A percentile compares a stretch with the other conserved stretches of the same genome.
Evolutionary conservation across 1,284 basidiomycete species (phyloP).

Genomic region (Earliella scabrosa): DNA sequence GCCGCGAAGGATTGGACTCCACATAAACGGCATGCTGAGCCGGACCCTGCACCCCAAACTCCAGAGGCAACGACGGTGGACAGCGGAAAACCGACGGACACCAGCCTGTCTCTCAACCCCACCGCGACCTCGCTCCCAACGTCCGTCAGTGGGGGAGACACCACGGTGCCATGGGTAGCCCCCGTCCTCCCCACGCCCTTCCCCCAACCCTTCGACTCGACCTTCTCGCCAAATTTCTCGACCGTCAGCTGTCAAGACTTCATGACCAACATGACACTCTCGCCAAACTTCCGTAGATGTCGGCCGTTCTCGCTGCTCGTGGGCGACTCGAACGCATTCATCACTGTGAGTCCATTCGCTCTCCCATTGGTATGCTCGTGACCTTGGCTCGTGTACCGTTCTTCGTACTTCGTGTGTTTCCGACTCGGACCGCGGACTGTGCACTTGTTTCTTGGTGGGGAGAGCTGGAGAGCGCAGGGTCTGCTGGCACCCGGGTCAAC

Average conservation of each 20-base stretch:
- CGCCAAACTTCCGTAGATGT: conserved; percentile 64
- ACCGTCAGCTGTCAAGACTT: conserved; percentile 66
- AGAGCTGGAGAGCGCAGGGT: not conserved
- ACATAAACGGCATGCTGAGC: conserved; percentile 44
- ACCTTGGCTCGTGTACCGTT: conserved; percentile 6
- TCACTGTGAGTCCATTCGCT: conserved; percentile 46
- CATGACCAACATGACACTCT: conserved; percentile 73
- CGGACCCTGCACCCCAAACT: conserved; percentile 22
- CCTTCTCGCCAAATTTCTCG: conserved; percentile 66
- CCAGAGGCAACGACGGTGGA: conserved; percentile 11
- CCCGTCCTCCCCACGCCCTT: conserved; percentile 70
- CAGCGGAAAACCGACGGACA: conserved; percentile 16
- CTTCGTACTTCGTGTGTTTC: not conserved
- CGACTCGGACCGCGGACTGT: not conserved
- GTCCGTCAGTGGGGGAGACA: conserved; percentile 6
- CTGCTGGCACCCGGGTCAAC: not conserved
- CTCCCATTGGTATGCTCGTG: conserved; percentile 6
- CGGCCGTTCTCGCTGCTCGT: conserved; percentile 77
- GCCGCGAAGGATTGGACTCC: conserved; percentile 38
- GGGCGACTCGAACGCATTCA: conserved; percentile 60
- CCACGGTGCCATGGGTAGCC: conserved; percentile 36
- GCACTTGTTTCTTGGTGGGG: conserved; percentile 7
- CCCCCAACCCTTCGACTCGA: conserved; percentile 75
- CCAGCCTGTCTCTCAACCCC: conserved; percentile 12
- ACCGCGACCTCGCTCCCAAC: conserved; percentile 15